Percentiles rank a stretch among this genome's conserved stretches.
Conservation (phyloP, 768 basidiomycete species). For the Amanita brunnescens region DNA sequence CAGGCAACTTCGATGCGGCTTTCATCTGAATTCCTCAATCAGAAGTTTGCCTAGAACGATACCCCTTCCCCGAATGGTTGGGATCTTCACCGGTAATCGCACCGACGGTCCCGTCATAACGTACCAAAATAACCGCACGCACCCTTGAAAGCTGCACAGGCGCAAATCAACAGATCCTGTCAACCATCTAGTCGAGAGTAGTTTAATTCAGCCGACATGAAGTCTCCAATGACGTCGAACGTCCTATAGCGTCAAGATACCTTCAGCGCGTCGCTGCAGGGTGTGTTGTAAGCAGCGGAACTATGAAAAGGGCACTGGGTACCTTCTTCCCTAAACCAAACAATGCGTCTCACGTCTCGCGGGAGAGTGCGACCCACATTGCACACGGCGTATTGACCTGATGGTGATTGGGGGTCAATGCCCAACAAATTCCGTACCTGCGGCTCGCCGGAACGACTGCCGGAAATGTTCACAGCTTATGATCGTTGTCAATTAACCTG, state of each 20-base stretch:
- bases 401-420: neutral
- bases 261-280: neutral
- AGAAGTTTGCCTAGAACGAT: neutral
- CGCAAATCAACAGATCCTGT: constrained; percentile 7
- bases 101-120: neutral
- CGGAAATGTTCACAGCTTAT: neutral
- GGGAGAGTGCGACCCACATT: neutral
- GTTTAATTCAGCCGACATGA: constrained; percentile 3
- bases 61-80: neutral
- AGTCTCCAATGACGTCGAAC: neutral
- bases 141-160: neutral
- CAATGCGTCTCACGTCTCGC: neutral
- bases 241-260: neutral
- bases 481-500: neutral
- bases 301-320: neutral
- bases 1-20: neutral
- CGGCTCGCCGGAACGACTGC: neutral
- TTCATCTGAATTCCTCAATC: neutral
- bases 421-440: neutral
- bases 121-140: constrained; percentile 3
- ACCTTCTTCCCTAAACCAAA: neutral
- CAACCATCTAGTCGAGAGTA: constrained; percentile 1
- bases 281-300: neutral
- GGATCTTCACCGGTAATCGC: neutral
- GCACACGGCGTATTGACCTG: too few species aligned